Evolutionary conservation across 805 yeast species (phyloP), one percentile per base, ranked within the genome.

Genomic region (Starmerella lactis-condensi): DNA sequence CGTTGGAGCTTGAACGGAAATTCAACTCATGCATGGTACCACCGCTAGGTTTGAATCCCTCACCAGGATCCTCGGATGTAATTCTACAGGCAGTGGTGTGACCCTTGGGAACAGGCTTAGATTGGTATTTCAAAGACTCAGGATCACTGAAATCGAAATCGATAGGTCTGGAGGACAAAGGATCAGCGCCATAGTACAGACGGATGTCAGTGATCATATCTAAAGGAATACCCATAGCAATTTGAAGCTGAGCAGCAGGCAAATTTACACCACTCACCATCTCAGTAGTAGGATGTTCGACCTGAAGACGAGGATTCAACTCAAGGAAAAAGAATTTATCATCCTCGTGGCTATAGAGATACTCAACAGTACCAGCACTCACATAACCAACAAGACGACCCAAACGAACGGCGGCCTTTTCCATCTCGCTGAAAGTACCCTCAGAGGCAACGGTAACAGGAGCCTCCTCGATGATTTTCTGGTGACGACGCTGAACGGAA

Each of bases 231-330:
- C 99, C 99, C 99, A 89, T 89, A 41, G 98, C 96, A 58, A 89
- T 79, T 61, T 89, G 98, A 44, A 89, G 69, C 62, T 89, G 98
- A 23, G 99, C 93, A 36, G 95, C 93, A 18, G 99, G 99, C 53
- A 89, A 66, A 53, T 89, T 91, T 33, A 89, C 95, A 43, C 98
- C 98, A 16, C 93, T 75, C 35, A 82, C 98, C 99, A 89, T 89
- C 62, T 89, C 99, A 24, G 98, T 89, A 27, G 98, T 89, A 50
- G 99, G 99, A 66, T 89, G 99, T 67, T 89, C 99, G 37, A 89
- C 99, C 65, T 89, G 99, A 56, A 89, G 67, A 66, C 99, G 78
- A 49, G 99, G 98, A 56, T 89, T 89, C 54, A 89, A 68, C 61
- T 89, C 99, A 54, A 89, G 65, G 58, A 89, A 89, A 65, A 83